phyloP scores from a whole-genome alignment of 768 basidiomycete species.

The Pleurotus giganteus region DNA sequence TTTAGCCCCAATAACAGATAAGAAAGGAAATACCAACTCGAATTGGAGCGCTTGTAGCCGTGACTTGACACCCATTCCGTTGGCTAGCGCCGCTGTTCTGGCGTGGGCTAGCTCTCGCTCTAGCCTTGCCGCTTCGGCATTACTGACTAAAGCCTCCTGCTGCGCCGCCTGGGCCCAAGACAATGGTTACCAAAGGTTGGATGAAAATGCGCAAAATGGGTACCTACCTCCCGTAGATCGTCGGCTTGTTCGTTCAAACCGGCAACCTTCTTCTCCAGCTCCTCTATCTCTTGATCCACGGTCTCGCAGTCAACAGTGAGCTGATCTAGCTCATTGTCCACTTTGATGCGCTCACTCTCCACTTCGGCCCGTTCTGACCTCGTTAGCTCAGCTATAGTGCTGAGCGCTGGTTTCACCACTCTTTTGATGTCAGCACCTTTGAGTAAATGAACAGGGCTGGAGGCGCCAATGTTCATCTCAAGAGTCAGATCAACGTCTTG shows the following conservation, averaged over 20 bases:
- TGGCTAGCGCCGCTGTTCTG: conserved; percentile 70
- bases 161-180: conserved; percentile 59
- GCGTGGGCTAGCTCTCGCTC: conserved; percentile 76
- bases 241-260: conserved; percentile 75
- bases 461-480: conserved; percentile 75
- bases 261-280: conserved; percentile 70
- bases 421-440: conserved; percentile 69
- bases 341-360: conserved; percentile 75
- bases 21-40: conserved; percentile 44
- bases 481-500: conserved; percentile 74
- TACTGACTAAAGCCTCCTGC: conserved; percentile 67
- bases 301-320: conserved; percentile 77
- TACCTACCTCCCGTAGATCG: conserved; percentile 73
- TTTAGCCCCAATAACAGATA: conserved; percentile 6
- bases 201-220: conserved; percentile 1
- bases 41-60: conserved; percentile 75
- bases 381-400: conserved; percentile 67
- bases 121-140: conserved; percentile 60
- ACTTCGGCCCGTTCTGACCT: conserved; percentile 65
- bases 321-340: conserved; percentile 83
- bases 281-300: conserved; percentile 72
- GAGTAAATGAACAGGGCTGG: conserved; percentile 68
- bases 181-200: not conserved
- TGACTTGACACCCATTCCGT: conserved; percentile 81
- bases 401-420: conserved; percentile 75